Conservation (phyloP, 306 rosid genomes). For the Medicago truncatula region DNA sequence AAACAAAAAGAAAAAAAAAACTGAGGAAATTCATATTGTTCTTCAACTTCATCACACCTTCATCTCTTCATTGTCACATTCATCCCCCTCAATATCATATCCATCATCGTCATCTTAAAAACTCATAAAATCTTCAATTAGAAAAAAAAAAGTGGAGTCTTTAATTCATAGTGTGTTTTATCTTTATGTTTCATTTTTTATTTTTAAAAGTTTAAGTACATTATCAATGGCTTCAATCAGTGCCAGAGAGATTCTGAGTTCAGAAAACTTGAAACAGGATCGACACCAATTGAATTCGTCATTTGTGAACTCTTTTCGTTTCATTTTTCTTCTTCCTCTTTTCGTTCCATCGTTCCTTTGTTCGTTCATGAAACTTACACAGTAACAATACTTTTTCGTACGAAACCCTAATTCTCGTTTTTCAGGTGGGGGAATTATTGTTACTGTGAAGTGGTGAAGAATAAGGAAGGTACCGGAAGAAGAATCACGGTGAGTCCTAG, state of each 20-base stretch:
- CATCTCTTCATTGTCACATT: too few species aligned
- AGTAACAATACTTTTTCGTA: background rate
- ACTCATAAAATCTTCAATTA: too few species aligned
- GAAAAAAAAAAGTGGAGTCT: too few species aligned
- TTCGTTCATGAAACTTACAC: background rate
- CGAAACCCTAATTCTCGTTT: slow-evolving; percentile 39
- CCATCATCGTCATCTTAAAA: too few species aligned
- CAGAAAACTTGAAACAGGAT: slow-evolving; percentile 40
- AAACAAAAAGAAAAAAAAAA: too few species aligned
- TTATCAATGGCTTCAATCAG: background rate
- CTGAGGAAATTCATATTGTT: too few species aligned
- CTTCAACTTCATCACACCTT: too few species aligned
- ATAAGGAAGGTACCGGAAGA: slow-evolving; percentile 62
- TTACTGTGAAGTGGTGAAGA: slow-evolving; percentile 2
- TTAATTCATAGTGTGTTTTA: too few species aligned
- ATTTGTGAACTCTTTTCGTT: slow-evolving; percentile 13
- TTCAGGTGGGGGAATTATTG: slow-evolving; percentile 6
- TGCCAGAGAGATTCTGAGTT: slow-evolving; percentile 27
- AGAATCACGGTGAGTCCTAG: slow-evolving; percentile 68
- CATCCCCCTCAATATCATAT: too few species aligned
- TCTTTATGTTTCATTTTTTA: background rate
- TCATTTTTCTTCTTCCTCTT: too few species aligned
- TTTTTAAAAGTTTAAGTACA: too few species aligned
- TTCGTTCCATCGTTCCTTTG: background rate
- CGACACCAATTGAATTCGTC: slow-evolving; percentile 37